Conservation (phyloP, 192 early-diverging fungal species). For the Chytriomyces hyalinus region DNA sequence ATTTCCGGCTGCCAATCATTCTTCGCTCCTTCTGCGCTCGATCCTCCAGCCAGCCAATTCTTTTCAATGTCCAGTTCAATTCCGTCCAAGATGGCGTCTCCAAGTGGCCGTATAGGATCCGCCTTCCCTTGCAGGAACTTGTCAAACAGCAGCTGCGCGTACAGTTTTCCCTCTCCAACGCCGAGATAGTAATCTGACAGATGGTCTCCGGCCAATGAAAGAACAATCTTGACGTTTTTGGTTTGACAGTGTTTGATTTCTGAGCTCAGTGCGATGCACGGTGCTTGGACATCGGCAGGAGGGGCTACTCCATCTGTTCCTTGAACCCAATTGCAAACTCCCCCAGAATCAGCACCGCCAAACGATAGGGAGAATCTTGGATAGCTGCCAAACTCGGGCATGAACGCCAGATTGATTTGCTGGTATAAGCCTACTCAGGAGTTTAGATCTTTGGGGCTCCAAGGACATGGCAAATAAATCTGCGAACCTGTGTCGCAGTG, state of each 20-base stretch:
- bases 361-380: not conserved
- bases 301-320: not conserved
- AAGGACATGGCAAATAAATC: too few species aligned
- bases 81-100: constrained; percentile 1
- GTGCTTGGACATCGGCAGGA: not conserved
- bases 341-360: not conserved
- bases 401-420: constrained; percentile 24
- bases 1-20: not conserved
- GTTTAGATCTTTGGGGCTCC: too few species aligned
- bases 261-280: not conserved
- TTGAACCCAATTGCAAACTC: not conserved
- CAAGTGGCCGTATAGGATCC: constrained; percentile 1
- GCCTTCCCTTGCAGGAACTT: constrained; percentile 13
- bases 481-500: constrained; percentile 15
- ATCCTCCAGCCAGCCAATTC: constrained; percentile 3
- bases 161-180: constrained; percentile 1
- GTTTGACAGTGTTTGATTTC: constrained; percentile 18
- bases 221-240: constrained; percentile 6
- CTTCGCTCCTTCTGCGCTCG: not conserved
- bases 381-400: constrained; percentile 17
- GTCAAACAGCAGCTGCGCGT: constrained; percentile 14
- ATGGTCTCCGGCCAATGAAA: constrained; percentile 10
- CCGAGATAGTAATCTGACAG: not conserved
- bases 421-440: constrained; percentile 13
- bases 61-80: constrained; percentile 24